Evolutionary conservation across 129 eudicot genomes (phyloP).

Genomic region (Artemisia tridentata): DNA sequence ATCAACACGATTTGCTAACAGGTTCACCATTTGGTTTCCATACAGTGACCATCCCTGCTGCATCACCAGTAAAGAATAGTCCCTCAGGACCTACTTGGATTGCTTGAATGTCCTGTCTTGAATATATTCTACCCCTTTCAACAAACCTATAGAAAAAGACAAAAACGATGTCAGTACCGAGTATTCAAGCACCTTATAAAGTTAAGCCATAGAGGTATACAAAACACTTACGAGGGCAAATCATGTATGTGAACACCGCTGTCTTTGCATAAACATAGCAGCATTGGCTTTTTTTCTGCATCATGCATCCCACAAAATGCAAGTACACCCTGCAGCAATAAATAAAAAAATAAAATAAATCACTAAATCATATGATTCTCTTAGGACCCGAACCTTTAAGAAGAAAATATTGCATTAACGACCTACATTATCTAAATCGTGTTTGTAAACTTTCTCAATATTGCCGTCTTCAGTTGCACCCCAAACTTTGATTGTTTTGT

Average conservation of each 20-base stretch:
- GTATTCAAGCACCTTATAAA: too few relatives aligned
- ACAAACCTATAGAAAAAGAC: conserved; percentile 1
- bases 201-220: too few relatives aligned
- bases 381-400: not conserved
- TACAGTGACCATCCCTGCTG: too few relatives aligned
- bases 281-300: conserved; percentile 45
- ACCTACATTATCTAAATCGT: conserved; percentile 56
- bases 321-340: conserved; percentile 45
- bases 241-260: conserved; percentile 53
- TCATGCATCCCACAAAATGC: conserved; percentile 55
- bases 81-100: not conserved
- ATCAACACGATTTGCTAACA: not conserved
- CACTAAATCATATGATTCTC: conserved; percentile 2
- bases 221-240: conserved; percentile 58
- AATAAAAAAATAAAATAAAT: not conserved
- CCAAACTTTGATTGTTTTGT: conserved; percentile 59
- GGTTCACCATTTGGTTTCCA: too few relatives aligned
- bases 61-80: too few relatives aligned
- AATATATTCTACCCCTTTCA: conserved; percentile 10
- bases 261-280: conserved; percentile 56
- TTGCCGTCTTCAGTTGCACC: conserved; percentile 51
- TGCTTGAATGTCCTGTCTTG: not conserved
- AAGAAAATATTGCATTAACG: too few relatives aligned
- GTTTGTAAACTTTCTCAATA: conserved; percentile 45
- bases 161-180: not conserved